Conservation (phyloP, 1,284 basidiomycete genomes). For the Ceratobasidium sp. region DNA sequence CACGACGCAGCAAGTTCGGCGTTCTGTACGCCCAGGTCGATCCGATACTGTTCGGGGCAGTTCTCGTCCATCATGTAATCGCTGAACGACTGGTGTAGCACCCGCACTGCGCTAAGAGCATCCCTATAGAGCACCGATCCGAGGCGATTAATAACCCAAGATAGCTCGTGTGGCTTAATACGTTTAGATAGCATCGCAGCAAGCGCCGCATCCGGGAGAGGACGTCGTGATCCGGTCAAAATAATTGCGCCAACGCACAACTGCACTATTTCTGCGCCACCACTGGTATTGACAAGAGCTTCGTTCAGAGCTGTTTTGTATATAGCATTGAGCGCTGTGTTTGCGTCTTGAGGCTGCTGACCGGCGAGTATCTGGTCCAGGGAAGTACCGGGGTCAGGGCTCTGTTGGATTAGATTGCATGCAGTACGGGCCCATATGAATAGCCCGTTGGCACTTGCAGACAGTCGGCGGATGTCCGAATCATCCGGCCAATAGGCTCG, state of each 20-base stretch:
- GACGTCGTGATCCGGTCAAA: background rate
- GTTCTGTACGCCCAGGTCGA: background rate
- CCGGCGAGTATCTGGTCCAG: no score
- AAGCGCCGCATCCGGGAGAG: no score
- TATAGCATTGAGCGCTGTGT: background rate
- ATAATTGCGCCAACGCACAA: conserved; percentile 9
- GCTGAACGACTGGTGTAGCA: conserved; percentile 25
- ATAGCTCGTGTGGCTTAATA: background rate
- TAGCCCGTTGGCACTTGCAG: no score
- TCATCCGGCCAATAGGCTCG: background rate
- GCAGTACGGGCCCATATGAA: no score
- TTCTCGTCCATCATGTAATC: conserved; percentile 11
- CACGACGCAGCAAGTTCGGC: no score
- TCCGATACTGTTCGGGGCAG: conserved; percentile 6
- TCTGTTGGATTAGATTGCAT: no score
- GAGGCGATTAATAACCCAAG: background rate
- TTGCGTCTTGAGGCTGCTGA: background rate
- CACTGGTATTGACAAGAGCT: background rate
- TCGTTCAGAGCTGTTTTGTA: conserved; percentile 32
- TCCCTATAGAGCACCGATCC: conserved; percentile 24
- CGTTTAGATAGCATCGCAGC: background rate
- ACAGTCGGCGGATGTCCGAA: background rate
- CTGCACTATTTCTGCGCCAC: background rate
- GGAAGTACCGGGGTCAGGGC: no score
- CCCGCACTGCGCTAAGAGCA: background rate